phyloP scores from a whole-genome alignment of 202 grass and related monocot genomes.

The Brachypodium distachyon region DNA sequence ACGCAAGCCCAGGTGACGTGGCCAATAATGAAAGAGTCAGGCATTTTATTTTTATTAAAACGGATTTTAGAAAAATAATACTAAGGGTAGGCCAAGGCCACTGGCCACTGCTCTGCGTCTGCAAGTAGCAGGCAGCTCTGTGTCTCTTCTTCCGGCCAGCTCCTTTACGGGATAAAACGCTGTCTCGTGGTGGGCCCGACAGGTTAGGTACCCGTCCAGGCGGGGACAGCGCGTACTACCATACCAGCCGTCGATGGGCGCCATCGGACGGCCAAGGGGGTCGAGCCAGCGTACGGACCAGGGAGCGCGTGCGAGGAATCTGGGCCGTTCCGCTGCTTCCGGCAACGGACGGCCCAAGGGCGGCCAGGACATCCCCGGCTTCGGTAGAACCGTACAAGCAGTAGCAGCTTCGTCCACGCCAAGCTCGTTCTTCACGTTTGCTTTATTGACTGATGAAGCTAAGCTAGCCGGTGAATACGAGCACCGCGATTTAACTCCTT shows the following conservation, averaged over 20 bases:
- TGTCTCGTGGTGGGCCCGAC: slow-evolving; percentile 2
- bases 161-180: not conserved
- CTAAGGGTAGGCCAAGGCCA: not conserved
- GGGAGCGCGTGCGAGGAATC: not conserved
- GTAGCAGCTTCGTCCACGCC: slow-evolving; percentile 18
- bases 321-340: not conserved
- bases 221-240: no score
- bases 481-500: no score
- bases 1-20: slow-evolving; percentile 1
- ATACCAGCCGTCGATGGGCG: not conserved
- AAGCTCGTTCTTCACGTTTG: not conserved
- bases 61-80: not conserved
- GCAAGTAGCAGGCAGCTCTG: not conserved
- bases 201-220: slow-evolving; percentile 17
- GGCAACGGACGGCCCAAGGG: not conserved
- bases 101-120: not conserved
- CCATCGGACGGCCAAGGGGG: not conserved
- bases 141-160: not conserved
- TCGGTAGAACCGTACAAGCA: no score
- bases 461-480: no score
- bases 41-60: not conserved
- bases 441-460: not conserved
- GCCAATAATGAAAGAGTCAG: not conserved
- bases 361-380: no score
- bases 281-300: not conserved